Conservation (phyloP, 305 asterid genomes). For the Ruellia speciosa region DNA sequence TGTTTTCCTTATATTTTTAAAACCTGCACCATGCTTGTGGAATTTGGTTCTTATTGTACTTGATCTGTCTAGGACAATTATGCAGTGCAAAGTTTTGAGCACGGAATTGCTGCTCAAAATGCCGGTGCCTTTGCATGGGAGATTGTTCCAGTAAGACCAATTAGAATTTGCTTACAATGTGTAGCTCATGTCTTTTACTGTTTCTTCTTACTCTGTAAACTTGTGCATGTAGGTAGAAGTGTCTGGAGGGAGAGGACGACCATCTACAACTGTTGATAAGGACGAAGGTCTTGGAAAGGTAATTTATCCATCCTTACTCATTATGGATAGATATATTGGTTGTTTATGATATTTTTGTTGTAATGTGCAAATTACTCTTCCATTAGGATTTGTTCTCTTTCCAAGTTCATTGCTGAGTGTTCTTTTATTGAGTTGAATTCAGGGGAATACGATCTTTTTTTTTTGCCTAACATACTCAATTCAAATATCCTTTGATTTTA, state of each 20-base stretch:
- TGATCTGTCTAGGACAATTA: constrained; percentile 52
- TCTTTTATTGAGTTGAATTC: neutral
- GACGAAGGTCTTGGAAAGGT: constrained; percentile 74
- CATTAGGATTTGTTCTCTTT: neutral
- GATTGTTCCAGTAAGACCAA: constrained; percentile 68
- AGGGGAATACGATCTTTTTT: no score
- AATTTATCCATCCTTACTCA: constrained; percentile 11
- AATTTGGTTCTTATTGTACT: constrained; percentile 19
- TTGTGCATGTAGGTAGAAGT: constrained; percentile 72
- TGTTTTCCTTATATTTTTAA: constrained; percentile 11
- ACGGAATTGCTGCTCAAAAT: constrained; percentile 94
- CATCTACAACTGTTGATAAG: constrained; percentile 34
- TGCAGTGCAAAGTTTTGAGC: constrained; percentile 90
- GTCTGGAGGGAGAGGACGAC: constrained; percentile 89
- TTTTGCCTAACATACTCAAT: no score
- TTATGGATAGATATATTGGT: neutral
- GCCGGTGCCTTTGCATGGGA: constrained; percentile 83
- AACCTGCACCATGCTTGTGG: constrained; percentile 8
- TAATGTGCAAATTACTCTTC: neutral
- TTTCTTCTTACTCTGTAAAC: constrained; percentile 19
- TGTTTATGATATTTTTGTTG: neutral
- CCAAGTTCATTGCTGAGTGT: neutral
- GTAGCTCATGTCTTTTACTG: constrained; percentile 13
- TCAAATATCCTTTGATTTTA: no score
- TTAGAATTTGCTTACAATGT: constrained; percentile 5